Percentiles rank a stretch among this genome's conserved stretches.
These are phyloP conservation scores for Fistulifera pelliculosa DNA, from an alignment of 108 stramenopile genomes.

Conservation along the genomic window DNA sequence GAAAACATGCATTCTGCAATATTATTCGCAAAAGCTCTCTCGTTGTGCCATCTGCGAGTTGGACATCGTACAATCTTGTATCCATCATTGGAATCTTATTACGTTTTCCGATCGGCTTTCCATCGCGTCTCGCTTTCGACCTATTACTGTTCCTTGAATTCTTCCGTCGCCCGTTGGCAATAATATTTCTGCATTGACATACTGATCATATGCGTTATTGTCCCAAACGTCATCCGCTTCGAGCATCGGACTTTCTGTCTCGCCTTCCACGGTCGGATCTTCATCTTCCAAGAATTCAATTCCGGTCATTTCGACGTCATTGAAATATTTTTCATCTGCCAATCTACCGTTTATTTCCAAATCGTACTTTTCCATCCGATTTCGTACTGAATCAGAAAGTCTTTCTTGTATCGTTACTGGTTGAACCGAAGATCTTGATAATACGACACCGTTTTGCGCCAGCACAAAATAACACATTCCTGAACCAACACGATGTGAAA, in stretches of 20 bases:
- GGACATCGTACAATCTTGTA: constrained; percentile 13
- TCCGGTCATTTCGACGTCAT: neutral
- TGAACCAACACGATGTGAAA: constrained; percentile 23
- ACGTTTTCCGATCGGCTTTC: constrained; percentile 11
- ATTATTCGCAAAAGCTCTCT: constrained; percentile 16
- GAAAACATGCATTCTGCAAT: constrained; percentile 24
- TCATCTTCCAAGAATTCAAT: neutral
- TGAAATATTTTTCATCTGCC: neutral
- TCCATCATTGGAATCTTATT: constrained; percentile 17
- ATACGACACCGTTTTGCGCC: constrained; percentile 8
- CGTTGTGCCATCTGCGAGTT: constrained; percentile 9
- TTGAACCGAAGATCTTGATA: constrained; percentile 21
- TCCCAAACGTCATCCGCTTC: neutral
- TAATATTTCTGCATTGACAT: constrained; percentile 11
- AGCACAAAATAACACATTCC: constrained; percentile 31
- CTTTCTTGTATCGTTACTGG: constrained; percentile 20
- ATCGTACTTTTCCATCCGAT: constrained; percentile 6
- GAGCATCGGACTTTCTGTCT: neutral
- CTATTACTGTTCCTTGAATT: constrained; percentile 1
- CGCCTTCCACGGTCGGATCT: neutral
- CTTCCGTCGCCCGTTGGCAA: constrained; percentile 2
- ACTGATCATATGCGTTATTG: constrained; percentile 18
- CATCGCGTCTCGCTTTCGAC: constrained; percentile 5
- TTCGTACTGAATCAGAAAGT: neutral
- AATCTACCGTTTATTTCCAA: neutral